phyloP scores from a whole-genome alignment of 345 rosid species.

The Camelina sativa region DNA sequence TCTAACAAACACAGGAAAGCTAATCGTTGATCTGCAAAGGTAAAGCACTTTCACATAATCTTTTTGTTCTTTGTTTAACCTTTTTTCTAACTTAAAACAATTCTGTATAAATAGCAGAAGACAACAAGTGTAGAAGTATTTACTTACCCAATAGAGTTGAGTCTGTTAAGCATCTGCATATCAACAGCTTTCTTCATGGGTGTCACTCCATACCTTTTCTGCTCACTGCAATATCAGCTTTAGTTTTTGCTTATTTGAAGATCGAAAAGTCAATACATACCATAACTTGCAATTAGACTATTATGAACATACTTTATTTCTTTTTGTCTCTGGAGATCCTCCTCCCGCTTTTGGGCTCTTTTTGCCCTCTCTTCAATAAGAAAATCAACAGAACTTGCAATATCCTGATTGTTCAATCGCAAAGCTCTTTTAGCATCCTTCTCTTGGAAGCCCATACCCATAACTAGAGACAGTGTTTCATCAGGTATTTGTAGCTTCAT shows the following conservation, averaged over 20 bases:
- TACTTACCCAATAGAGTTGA: conserved; percentile 79
- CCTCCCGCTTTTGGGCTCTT: conserved; percentile 57
- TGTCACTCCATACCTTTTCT: conserved; percentile 80
- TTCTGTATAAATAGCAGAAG: background rate
- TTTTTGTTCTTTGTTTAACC: background rate
- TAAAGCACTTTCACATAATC: background rate
- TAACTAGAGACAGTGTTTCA: conserved; percentile 72
- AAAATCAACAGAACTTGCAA: conserved; percentile 75
- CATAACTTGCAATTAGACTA: background rate
- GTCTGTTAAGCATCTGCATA: conserved; percentile 62
- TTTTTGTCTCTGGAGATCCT: conserved; percentile 54
- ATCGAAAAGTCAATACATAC: background rate
- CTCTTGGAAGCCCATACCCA: conserved; percentile 87
- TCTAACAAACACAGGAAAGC: background rate
- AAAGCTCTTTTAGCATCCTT: conserved; percentile 79
- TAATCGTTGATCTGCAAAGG: background rate
- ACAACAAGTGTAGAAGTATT: conserved; percentile 4
- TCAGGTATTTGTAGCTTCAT: conserved; percentile 83
- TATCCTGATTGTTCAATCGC: conserved; percentile 78
- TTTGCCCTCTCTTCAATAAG: conserved; percentile 74
- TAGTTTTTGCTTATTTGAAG: background rate
- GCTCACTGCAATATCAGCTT: conserved; percentile 65
- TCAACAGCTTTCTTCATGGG: conserved; percentile 81
- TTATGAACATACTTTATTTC: conserved; percentile 58
- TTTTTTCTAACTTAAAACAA: background rate